Evolutionary conservation across 2,329 filamentous ascomycete species (phyloP).

Genomic region (Ciborinia camelliae): DNA sequence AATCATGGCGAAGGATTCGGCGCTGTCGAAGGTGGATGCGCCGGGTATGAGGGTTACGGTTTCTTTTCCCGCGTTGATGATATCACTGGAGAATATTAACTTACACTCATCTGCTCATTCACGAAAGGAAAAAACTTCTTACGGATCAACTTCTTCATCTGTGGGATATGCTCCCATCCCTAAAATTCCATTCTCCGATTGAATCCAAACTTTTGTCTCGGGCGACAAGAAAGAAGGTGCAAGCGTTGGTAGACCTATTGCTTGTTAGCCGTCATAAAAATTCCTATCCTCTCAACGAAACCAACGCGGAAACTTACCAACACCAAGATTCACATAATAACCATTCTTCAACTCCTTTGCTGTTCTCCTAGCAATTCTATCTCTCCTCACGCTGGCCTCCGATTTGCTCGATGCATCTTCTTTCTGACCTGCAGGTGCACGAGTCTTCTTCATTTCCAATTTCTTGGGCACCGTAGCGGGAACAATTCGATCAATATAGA

Average conservation of each 20-base stretch:
- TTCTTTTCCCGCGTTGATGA: constrained; percentile 84
- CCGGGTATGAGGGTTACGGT: constrained; percentile 76
- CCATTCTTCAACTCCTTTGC: constrained; percentile 79
- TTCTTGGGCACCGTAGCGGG: constrained; percentile 67
- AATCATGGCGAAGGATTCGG: constrained; percentile 84
- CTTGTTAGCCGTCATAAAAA: constrained; percentile 45
- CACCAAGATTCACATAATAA: constrained; percentile 73
- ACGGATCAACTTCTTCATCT: constrained; percentile 64
- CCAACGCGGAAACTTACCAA: constrained; percentile 48
- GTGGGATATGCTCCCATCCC: constrained; percentile 80
- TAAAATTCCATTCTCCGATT: constrained; percentile 82
- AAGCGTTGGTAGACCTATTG: constrained; percentile 76
- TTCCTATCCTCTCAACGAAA: too few species aligned
- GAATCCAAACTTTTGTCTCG: constrained; percentile 72
- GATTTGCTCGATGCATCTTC: constrained; percentile 66
- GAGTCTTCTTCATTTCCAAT: constrained; percentile 62
- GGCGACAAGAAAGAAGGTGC: constrained; percentile 71
- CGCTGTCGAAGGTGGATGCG: constrained; percentile 72
- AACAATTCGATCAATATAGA: constrained; percentile 77
- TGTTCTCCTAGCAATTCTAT: constrained; percentile 72
- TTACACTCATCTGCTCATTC: too few species aligned
- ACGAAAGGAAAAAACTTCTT: not conserved
- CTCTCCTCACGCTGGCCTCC: constrained; percentile 53
- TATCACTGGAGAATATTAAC: constrained; percentile 44
- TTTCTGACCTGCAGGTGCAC: constrained; percentile 61